Percentiles rank a stretch among this genome's conserved stretches.
Conservation (phyloP, 1,284 basidiomycete species). For the Tranzscheliella williamsii region DNA sequence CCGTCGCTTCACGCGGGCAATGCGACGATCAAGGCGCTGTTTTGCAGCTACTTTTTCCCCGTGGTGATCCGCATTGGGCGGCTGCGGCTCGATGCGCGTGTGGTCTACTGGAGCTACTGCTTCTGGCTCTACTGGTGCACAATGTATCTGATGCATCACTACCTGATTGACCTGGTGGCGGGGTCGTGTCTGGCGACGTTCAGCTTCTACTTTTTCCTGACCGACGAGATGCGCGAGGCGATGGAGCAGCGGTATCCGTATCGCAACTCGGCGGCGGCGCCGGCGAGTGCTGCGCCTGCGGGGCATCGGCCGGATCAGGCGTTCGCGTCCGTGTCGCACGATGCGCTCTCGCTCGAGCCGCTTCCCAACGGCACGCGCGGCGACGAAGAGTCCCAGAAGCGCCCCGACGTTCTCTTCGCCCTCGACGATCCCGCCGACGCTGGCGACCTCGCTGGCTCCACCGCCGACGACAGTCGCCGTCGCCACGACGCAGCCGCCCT, state of each 20-base stretch:
- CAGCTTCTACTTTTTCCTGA: constrained; percentile 73
- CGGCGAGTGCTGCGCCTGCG: constrained; percentile 30
- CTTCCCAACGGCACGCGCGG: constrained; percentile 18
- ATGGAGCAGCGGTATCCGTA: constrained; percentile 50
- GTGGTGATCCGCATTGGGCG: constrained; percentile 37
- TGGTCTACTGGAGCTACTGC: constrained; percentile 80
- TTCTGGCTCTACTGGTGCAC: constrained; percentile 95
- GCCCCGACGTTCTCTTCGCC: constrained; percentile 30
- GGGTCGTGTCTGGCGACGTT: constrained; percentile 86
- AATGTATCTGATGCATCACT: constrained; percentile 73
- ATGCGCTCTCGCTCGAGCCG: constrained; percentile 9
- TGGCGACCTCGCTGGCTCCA: constrained; percentile 11
- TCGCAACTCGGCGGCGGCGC: constrained; percentile 35
- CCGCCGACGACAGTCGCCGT: constrained; percentile 18
- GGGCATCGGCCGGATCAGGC: constrained; percentile 33
- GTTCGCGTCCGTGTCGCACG: constrained; percentile 13
- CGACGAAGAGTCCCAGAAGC: constrained; percentile 29
- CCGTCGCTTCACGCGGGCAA: constrained; percentile 88
- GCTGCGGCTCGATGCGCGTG: constrained; percentile 57
- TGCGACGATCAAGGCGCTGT: constrained; percentile 89
- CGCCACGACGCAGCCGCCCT: constrained; percentile 10
- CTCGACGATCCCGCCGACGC: constrained; percentile 19
- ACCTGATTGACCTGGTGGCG: constrained; percentile 92
- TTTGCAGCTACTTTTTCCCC: constrained; percentile 94
- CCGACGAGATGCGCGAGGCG: constrained; percentile 47